Evolutionary conservation across 106 monocot genomes (phyloP).

Genomic region (Amphibolis antarctica): DNA sequence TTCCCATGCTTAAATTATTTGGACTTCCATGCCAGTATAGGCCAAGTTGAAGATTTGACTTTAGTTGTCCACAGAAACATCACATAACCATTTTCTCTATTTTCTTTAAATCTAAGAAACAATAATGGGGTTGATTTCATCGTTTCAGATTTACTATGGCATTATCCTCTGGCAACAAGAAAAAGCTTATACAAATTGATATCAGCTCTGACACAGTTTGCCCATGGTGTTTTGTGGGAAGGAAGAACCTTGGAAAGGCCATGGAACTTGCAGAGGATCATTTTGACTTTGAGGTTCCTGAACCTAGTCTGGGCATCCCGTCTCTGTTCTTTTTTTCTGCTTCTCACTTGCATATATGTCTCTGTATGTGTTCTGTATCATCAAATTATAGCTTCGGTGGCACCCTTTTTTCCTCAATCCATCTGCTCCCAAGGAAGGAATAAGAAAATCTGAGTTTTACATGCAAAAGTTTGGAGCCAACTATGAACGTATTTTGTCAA

Average conservation of each 20-base stretch:
- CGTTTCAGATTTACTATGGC: background rate
- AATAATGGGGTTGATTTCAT: no score
- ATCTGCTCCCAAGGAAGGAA: constrained; percentile 71
- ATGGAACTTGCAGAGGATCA: constrained; percentile 50
- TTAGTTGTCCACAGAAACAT: no score
- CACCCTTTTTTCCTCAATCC: constrained; percentile 79
- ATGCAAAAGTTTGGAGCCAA: constrained; percentile 56
- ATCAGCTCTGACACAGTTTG: constrained; percentile 80
- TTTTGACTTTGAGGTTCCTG: constrained; percentile 74
- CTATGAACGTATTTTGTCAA: constrained; percentile 30
- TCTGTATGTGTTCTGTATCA: background rate
- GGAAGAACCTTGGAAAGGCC: constrained; percentile 89
- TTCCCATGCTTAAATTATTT: no score
- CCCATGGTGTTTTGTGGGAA: constrained; percentile 95
- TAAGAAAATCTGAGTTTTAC: constrained; percentile 53
- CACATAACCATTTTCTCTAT: no score
- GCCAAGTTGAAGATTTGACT: no score
- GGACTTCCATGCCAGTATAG: no score
- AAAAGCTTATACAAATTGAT: constrained; percentile 72
- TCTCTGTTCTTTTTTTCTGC: background rate
- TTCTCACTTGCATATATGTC: background rate
- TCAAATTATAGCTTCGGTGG: constrained; percentile 49
- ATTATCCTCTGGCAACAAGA: constrained; percentile 5
- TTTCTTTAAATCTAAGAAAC: no score
- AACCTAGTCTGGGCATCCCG: background rate